Evolutionary conservation across 202 grass and related monocot species (phyloP).

Genomic region (Musa balbisiana): DNA sequence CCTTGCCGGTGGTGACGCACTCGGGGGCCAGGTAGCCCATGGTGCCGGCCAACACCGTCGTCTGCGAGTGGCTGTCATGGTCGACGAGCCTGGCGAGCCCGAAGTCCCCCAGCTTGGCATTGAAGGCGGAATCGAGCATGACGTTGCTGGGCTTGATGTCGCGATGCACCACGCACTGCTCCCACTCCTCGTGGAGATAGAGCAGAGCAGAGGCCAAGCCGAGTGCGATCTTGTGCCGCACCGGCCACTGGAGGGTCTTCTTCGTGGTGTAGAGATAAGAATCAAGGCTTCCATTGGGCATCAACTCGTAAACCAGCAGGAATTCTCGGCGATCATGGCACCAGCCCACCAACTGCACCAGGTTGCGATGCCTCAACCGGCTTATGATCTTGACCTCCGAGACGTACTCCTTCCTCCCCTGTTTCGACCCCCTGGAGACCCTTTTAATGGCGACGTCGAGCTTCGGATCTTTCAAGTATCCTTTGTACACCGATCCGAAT

Average conservation of each 20-base stretch:
- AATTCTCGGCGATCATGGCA: constrained; percentile 60
- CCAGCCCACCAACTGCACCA: constrained; percentile 66
- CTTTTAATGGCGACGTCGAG: constrained; percentile 63
- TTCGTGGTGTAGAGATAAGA: constrained; percentile 42
- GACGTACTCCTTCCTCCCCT: constrained; percentile 64
- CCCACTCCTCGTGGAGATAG: constrained; percentile 78
- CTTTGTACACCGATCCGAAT: constrained; percentile 60
- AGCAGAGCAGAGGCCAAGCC: constrained; percentile 59
- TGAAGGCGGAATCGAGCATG: constrained; percentile 72
- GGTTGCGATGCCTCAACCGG: constrained; percentile 56
- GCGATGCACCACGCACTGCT: constrained; percentile 67
- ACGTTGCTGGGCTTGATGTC: constrained; percentile 82
- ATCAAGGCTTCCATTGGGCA: constrained; percentile 75
- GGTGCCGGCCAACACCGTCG: constrained; percentile 60
- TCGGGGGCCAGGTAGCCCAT: constrained; percentile 80
- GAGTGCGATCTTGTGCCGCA: constrained; percentile 40
- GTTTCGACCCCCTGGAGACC: constrained; percentile 56
- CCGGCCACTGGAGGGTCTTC: constrained; percentile 38
- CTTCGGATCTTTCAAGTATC: constrained; percentile 48
- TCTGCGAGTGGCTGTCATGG: constrained; percentile 49
- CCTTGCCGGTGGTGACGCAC: constrained; percentile 44
- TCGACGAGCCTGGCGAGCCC: constrained; percentile 57
- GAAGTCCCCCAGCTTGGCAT: constrained; percentile 76
- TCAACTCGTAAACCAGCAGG: constrained; percentile 69
- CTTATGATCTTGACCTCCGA: constrained; percentile 83